These are phyloP conservation scores for Penicillium longicatenatum DNA, from an alignment of 495 filamentous ascomycete species.

Conservation along the genomic window DNA sequence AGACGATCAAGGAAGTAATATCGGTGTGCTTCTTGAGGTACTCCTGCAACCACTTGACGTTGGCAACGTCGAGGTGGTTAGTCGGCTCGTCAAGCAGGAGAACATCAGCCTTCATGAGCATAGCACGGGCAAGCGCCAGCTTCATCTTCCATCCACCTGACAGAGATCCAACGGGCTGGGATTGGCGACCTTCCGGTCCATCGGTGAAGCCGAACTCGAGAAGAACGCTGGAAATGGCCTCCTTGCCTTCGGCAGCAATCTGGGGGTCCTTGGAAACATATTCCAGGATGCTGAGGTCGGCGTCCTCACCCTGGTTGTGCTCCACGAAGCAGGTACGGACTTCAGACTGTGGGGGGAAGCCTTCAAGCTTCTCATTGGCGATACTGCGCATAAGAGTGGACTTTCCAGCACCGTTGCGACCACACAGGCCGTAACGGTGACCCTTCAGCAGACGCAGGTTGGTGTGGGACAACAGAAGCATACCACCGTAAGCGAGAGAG, in stretches of 20 bases:
- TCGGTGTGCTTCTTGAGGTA: constrained; percentile 96
- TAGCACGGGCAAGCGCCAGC: constrained; percentile 91
- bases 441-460: constrained; percentile 93
- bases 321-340: constrained; percentile 98
- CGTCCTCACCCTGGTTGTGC: constrained; percentile 97
- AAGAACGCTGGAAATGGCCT: constrained; percentile 80
- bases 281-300: constrained; percentile 90
- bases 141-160: constrained; percentile 99
- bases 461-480: constrained; percentile 95
- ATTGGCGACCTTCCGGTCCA: constrained; percentile 84
- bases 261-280: constrained; percentile 84
- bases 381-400: constrained; percentile 98
- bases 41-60: constrained; percentile 92
- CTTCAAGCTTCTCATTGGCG: constrained; percentile 91
- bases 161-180: constrained; percentile 84
- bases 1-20: constrained; percentile 96
- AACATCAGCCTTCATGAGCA: constrained; percentile 95
- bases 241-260: constrained; percentile 69
- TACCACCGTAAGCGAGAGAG: constrained; percentile 96
- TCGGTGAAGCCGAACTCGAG: constrained; percentile 91
- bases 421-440: constrained; percentile 95
- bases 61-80: constrained; percentile 96
- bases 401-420: constrained; percentile 96
- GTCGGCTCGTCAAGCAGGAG: constrained; percentile 97
- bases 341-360: constrained; percentile 88